Evolutionary conservation across 805 yeast genomes (phyloP), one percentile per base, ranked within the genome.

Genomic region (Myxozyma melibiosi): DNA sequence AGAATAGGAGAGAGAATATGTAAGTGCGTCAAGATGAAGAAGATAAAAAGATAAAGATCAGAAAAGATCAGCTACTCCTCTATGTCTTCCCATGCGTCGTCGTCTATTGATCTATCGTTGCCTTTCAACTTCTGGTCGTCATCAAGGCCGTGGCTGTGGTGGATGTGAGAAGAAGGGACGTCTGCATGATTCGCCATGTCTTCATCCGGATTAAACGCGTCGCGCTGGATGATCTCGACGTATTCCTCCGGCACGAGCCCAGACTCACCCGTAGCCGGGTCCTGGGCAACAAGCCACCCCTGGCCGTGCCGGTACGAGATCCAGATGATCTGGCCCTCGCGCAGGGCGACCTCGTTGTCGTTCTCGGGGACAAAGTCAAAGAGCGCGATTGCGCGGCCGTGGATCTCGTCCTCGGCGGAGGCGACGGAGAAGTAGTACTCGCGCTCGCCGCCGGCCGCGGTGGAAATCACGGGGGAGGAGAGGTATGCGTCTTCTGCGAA

Each of bases 171-270:
- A 33, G 14, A 11, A 33, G 14, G 11, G 14, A 18, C 44, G 18
- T 51, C 54, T 24, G 45, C 54, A 20, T 51, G 54, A 11, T 35
- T 22, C 5, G 54, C 47, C 54, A 51, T 51, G 18, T 45, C 50
- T 25, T 49, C 47, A 27, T 41, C 47, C 11, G 20, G 45, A 4
- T 48, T 61, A 31, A 58, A 58, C 40, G 58, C 68, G 41, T 51
- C 64, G 40, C 70, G 71, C 14, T 68, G 62, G 22, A 61, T 51
- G 44, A 79, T 68, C 51, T 88, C 86, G 30, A 94, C 97, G 67
- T 91, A 94, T 66, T 88, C 97, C 67, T 91, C 96, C 0, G 99
- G 99, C 4, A 94, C 96, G 50, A 94, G 80, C 1, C 99, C 99
- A 11, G 95, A 88, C 61, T 84, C 86, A 0, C 64, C 64, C 2